A percentile compares a stretch with the other conserved stretches of the same genome.
Evolutionary conservation across 805 yeast species (phyloP).

Genomic region (Pichia eremophila): DNA sequence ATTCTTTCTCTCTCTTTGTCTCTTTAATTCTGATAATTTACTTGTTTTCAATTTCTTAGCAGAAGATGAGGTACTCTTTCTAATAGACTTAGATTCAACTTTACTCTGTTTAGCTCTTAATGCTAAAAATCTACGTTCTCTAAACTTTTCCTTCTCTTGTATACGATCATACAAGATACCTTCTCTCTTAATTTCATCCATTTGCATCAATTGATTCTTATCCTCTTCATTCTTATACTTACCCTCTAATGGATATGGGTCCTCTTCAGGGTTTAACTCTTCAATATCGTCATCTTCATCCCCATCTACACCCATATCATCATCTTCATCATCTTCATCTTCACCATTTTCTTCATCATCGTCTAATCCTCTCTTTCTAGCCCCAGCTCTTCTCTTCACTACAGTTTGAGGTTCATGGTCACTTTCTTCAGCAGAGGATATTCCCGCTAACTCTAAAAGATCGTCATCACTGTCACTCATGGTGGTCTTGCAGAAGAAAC

Average conservation of each 20-base stretch:
- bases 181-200: conserved; percentile 93
- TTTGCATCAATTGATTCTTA: conserved; percentile 47
- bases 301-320: conserved; percentile 21
- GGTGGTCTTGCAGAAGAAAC: neutral
- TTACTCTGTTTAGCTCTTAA: conserved; percentile 64
- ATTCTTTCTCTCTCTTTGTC: conserved; percentile 27
- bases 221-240: conserved; percentile 81
- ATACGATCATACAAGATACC: conserved; percentile 84
- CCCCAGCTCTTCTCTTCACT: conserved; percentile 12
- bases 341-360: conserved; percentile 23
- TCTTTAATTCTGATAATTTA: conserved; percentile 28
- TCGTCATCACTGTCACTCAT: conserved; percentile 85
- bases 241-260: conserved; percentile 89
- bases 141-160: conserved; percentile 81
- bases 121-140: conserved; percentile 75
- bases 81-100: conserved; percentile 27
- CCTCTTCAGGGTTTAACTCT: conserved; percentile 31
- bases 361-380: conserved; percentile 16
- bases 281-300: conserved; percentile 21
- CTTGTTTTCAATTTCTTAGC: conserved; percentile 25
- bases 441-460: conserved; percentile 90
- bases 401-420: conserved; percentile 28
- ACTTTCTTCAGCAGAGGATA: conserved; percentile 41
- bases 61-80: conserved; percentile 17
- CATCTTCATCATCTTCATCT: conserved; percentile 3